Evolutionary conservation across 2,329 filamentous ascomycete species (phyloP), one percentile per base, ranked within the genome.

Genomic region (Sarocladium oryzae): DNA sequence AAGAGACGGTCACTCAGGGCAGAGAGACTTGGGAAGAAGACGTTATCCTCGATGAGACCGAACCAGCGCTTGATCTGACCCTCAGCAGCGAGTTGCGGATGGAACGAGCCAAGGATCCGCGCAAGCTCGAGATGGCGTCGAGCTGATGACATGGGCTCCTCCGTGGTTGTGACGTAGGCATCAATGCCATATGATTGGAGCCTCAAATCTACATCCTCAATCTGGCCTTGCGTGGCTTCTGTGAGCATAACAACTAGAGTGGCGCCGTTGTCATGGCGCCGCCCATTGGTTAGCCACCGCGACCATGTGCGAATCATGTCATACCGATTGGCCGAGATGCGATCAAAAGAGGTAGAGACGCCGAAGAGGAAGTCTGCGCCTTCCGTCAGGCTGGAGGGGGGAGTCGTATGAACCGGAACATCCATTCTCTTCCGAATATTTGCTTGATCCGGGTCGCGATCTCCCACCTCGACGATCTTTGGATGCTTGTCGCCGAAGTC

Each of bases 261-360:
- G 2, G 72, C 73, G 10, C 74, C 73, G 53, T 75, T 75, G 2
- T 67, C 68, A 11, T 58, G 56, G 2, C 66, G 63, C 8, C 62
- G 61, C 3, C 69, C 69, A 40, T 71, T 63, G 0, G 74, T 74
- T 51, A 76, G 64, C 72, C 71, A 76, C 2, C 72, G 64, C 33
- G 68, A 61, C 73, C 73, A 76, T 52, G 70, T 67, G 37, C 61
- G 62, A 5, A 74, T 56, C 37, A 74, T 58, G 9, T 69, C 65
- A 51, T 65, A 66, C 49, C 74, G 65, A 9, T 64, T 59, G 38
- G 67, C 64, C 2, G 61, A 60, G 26, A 76, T 60, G 4, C 71
- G 66, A 15, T 64, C 61, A 51, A 69, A 73, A 11, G 69, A 72
- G 0, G 72, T 72, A 2, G 71, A 70, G 23, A 76, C 58, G 37